Percentiles rank a stretch among this genome's conserved stretches.
These are phyloP conservation scores for Medicago arabica DNA, from an alignment of 306 rosid species.

Conservation along the genomic window DNA sequence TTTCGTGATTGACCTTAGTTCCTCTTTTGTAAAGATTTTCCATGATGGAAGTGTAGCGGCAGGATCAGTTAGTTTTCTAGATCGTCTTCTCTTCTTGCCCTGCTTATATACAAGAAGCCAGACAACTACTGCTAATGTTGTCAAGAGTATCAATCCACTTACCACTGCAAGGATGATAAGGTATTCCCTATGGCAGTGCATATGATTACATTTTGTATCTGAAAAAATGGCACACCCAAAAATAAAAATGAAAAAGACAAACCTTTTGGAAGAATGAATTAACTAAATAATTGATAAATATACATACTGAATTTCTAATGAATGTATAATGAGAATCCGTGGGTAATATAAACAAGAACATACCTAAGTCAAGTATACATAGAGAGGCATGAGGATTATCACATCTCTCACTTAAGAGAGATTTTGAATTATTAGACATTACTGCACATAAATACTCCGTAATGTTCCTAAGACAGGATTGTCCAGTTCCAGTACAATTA, in stretches of 20 bases:
- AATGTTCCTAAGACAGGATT: slow-evolving; percentile 52
- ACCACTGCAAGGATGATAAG: slow-evolving; percentile 85
- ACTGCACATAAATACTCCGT: slow-evolving; percentile 61
- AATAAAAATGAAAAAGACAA: slow-evolving; percentile 32
- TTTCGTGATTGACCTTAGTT: slow-evolving; percentile 83
- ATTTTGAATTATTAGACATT: slow-evolving; percentile 52
- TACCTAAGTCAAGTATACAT: slow-evolving; percentile 82
- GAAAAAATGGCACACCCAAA: slow-evolving; percentile 31
- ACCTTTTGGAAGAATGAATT: slow-evolving; percentile 12
- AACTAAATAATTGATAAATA: slow-evolving; percentile 24
- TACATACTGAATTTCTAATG: slow-evolving; percentile 9
- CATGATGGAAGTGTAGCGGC: slow-evolving; percentile 83
- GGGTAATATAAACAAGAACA: slow-evolving; percentile 26
- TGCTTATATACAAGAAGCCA: slow-evolving; percentile 91
- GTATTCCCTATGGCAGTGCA: slow-evolving; percentile 91
- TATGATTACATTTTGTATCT: slow-evolving; percentile 68
- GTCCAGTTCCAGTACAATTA: slow-evolving; percentile 59
- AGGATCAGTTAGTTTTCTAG: slow-evolving; percentile 75
- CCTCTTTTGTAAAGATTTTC: slow-evolving; percentile 94
- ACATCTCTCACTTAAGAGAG: slow-evolving; percentile 65
- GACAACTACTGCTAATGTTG: slow-evolving; percentile 78
- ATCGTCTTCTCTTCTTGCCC: slow-evolving; percentile 86
- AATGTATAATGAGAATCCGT: slow-evolving; percentile 16
- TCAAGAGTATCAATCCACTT: slow-evolving; percentile 89
- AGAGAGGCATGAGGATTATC: slow-evolving; percentile 60